A percentile compares a stretch with the other conserved stretches of the same genome.
Conservation (phyloP, 2,329 filamentous ascomycete genomes). For the Stemphylium lycopersici region DNA sequence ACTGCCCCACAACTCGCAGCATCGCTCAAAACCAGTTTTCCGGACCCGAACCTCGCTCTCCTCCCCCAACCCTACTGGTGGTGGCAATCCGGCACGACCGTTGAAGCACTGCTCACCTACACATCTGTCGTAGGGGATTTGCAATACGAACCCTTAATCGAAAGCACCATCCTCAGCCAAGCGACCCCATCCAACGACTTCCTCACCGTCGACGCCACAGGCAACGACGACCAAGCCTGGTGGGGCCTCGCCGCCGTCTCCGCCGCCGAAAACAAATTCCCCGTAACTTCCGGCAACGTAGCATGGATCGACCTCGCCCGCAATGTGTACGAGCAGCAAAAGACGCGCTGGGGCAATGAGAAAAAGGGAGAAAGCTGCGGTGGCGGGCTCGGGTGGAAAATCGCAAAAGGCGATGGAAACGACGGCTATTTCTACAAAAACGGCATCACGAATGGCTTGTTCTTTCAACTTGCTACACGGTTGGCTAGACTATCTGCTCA, state of each 20-base stretch:
- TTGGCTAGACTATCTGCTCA: constrained; percentile 69
- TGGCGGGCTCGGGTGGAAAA: constrained; percentile 75
- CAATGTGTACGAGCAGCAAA: constrained; percentile 75
- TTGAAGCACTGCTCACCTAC: constrained; percentile 47
- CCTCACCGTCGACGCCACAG: constrained; percentile 51
- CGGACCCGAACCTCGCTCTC: constrained; percentile 25
- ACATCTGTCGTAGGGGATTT: constrained; percentile 50
- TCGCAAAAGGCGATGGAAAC: constrained; percentile 67
- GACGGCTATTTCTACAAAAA: constrained; percentile 83
- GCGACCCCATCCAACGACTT: constrained; percentile 41
- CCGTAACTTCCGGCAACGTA: constrained; percentile 51
- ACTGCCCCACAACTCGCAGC: constrained; percentile 23
- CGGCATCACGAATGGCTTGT: constrained; percentile 74
- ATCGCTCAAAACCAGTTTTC: constrained; percentile 25
- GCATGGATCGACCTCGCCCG: constrained; percentile 69
- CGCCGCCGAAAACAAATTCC: constrained; percentile 69
- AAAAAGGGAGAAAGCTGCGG: constrained; percentile 61
- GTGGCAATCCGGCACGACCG: constrained; percentile 39
- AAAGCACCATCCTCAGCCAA: constrained; percentile 32
- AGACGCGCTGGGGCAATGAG: constrained; percentile 62
- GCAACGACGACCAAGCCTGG: constrained; percentile 77
- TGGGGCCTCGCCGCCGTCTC: constrained; percentile 72
- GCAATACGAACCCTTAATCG: constrained; percentile 47
- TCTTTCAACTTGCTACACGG: constrained; percentile 72
- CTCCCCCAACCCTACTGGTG: constrained; percentile 35